phyloP scores from a whole-genome alignment of 768 basidiomycete genomes.

The Xerocomellus intermedius region DNA sequence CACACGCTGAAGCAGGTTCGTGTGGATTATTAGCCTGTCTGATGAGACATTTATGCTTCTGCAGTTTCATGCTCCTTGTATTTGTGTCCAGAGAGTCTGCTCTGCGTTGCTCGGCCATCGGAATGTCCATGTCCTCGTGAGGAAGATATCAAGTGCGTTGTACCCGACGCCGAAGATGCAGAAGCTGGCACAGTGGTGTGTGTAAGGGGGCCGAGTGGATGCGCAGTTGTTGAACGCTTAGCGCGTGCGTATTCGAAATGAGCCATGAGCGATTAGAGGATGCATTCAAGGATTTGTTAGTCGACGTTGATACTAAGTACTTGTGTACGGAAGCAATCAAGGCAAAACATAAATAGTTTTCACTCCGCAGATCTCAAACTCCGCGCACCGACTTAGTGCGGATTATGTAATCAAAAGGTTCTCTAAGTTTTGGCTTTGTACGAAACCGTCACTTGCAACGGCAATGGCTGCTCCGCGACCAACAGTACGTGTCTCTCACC shows the following conservation, averaged over 20 bases:
- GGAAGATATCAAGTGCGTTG: slow-evolving; percentile 73
- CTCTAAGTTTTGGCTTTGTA: neutral
- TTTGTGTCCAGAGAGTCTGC: slow-evolving; percentile 71
- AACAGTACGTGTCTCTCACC: slow-evolving; percentile 41
- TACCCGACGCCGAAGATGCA: slow-evolving; percentile 57
- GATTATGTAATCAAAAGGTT: slow-evolving; percentile 20
- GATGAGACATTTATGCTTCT: neutral
- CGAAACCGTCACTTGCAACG: slow-evolving; percentile 3
- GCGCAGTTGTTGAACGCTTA: slow-evolving; percentile 58
- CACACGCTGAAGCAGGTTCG: slow-evolving; percentile 65
- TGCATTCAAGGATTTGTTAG: neutral
- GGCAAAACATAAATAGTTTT: no score
- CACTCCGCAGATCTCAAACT: neutral
- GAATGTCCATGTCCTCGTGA: slow-evolving; percentile 78
- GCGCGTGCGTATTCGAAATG: slow-evolving; percentile 10
- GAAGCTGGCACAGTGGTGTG: slow-evolving; percentile 65
- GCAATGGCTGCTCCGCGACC: slow-evolving; percentile 70
- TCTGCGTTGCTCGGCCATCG: slow-evolving; percentile 51
- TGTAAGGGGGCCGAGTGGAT: slow-evolving; percentile 63
- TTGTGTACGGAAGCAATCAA: no score
- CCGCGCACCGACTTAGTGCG: neutral
- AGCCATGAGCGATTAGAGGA: neutral
- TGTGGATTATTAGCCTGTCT: neutral
- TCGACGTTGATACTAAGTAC: neutral
- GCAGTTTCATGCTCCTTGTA: slow-evolving; percentile 75